Conservation (phyloP, 2,329 filamentous ascomycete species). For the Microsporum ferrugineum region DNA sequence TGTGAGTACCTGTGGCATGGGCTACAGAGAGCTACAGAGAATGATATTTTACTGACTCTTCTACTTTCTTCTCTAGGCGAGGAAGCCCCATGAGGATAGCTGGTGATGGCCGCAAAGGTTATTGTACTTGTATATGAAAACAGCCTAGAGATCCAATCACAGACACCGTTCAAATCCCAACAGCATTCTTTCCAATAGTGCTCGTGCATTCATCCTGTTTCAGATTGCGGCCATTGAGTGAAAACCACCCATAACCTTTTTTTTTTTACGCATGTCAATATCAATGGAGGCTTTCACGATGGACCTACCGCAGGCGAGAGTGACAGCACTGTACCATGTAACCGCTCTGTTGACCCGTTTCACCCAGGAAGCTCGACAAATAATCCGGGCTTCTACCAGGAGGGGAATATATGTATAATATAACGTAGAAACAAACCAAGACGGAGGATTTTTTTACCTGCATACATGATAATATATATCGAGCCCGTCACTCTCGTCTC, state of each 20-base stretch:
- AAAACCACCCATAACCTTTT: background rate
- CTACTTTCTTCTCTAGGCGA: constrained; percentile 22
- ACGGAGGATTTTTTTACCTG: background rate
- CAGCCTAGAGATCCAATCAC: constrained; percentile 1
- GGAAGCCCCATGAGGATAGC: constrained; percentile 25
- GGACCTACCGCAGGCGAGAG: no score
- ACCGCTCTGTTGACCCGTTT: no score
- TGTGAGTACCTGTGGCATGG: constrained; percentile 39
- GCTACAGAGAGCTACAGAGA: background rate
- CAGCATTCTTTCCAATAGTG: background rate
- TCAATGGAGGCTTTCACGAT: no score
- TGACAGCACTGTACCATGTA: no score
- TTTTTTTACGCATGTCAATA: no score
- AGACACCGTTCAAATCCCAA: background rate
- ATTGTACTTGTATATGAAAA: constrained; percentile 9
- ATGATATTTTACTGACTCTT: background rate
- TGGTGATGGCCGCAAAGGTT: constrained; percentile 4
- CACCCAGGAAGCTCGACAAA: no score
- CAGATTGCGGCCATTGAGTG: background rate
- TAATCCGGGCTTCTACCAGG: no score
- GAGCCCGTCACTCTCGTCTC: background rate
- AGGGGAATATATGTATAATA: background rate
- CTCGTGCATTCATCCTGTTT: background rate
- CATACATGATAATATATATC: background rate
- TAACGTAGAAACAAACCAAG: background rate